Base-by-base conservation (phyloP, 2,329 filamentous ascomycete species). In the Aspergillus pseudoterreus region DNA sequence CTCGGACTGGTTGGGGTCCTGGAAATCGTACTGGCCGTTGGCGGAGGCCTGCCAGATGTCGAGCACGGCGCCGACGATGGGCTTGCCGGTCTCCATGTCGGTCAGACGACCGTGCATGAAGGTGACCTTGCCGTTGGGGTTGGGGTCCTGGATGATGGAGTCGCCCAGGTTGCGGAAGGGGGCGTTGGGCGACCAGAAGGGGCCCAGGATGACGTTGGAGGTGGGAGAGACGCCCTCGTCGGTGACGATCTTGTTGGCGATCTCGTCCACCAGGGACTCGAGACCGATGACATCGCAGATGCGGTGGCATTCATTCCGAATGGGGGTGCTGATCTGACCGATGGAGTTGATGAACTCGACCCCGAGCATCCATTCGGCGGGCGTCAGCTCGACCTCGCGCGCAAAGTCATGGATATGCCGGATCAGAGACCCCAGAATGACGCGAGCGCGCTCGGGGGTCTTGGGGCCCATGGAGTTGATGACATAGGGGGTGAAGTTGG, bases 41-140 rank as follows among this genome's bases (percentile, higher is more conserved):
- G 84, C 78, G 58, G 82, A 86, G 46, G 87, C 86, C 68, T 90
- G 85, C 87, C 87, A 90, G 75, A 90, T 86, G 67, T 90, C 87
- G 63, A 90, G 83, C 57, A 88, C 83, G 60, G 86, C 86, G 63
- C 78, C 76, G 49, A 78, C 79, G 62, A 90, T 84, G 55, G 83
- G 83, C 72, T 81, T 80, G 65, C 83, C 82, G 52, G 85, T 87
- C 57, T 81, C 75, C 59, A 85, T 75, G 64, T 88, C 84, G 45
- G 71, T 78, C 64, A 90, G 80, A 43, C 78, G 75, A 60, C 87
- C 87, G 76, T 89, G 85, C 83, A 90, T 87, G 60, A 79, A 78
- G 47, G 81, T 81, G 47, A 83, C 73, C 55, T 82, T 75, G 44
- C 84, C 86, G 45, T 82, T 74, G 45, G 63, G 60, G 50, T 82